phyloP scores from a whole-genome alignment of 805 yeast genomes.

The Starmerella powellii region DNA sequence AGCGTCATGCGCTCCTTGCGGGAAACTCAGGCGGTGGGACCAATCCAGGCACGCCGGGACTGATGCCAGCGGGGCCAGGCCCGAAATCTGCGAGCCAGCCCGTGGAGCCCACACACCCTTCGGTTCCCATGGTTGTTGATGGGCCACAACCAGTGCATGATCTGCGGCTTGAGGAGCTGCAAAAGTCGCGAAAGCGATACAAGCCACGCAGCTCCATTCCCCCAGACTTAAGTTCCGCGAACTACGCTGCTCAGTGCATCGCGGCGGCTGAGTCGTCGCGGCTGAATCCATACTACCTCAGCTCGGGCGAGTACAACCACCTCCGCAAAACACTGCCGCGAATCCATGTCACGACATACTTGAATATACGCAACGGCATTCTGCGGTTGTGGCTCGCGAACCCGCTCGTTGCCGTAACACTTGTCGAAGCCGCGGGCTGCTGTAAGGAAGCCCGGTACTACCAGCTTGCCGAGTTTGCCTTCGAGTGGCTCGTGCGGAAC shows the following conservation, averaged over 20 bases:
- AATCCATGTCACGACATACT: constrained; percentile 33
- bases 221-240: constrained; percentile 27
- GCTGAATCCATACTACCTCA: constrained; percentile 31
- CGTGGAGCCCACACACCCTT: not conserved
- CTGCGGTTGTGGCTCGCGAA: constrained; percentile 34
- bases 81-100: not conserved
- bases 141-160: not conserved
- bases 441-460: constrained; percentile 31
- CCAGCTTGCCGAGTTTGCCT: constrained; percentile 34
- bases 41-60: too few species aligned
- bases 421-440: constrained; percentile 35
- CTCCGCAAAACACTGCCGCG: constrained; percentile 28
- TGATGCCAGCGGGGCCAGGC: not conserved
- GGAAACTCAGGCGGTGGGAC: too few species aligned
- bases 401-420: constrained; percentile 33
- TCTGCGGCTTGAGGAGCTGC: constrained; percentile 6
- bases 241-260: constrained; percentile 32
- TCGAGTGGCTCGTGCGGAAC: constrained; percentile 33
- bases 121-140: constrained; percentile 2
- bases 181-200: constrained; percentile 21
- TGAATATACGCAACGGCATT: constrained; percentile 34
- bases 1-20: too few species aligned
- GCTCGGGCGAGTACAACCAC: constrained; percentile 30
- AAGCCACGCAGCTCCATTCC: constrained; percentile 33
- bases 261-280: constrained; percentile 34